Percentiles rank a stretch among this genome's conserved stretches.
phyloP scores from a whole-genome alignment of 2,329 filamentous ascomycete species.

The Penicillium decumbens region DNA sequence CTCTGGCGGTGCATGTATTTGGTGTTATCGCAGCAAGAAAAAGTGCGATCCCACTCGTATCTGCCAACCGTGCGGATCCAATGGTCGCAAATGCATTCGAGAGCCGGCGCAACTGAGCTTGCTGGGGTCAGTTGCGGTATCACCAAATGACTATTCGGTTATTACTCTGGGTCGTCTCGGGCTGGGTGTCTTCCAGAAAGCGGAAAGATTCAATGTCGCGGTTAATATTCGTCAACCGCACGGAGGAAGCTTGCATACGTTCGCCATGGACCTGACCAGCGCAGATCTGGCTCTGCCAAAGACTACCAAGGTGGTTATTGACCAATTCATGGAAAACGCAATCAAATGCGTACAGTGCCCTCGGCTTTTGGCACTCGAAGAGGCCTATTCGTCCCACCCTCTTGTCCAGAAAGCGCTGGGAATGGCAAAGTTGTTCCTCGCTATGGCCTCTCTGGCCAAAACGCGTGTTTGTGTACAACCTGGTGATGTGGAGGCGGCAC shows the following conservation, averaged over 20 bases:
- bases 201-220: slow-evolving; percentile 1
- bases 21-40: slow-evolving; percentile 29
- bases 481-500: slow-evolving; percentile 5
- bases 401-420: slow-evolving; percentile 9
- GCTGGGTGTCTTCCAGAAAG: not conserved
- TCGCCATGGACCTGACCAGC: slow-evolving; percentile 7
- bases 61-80: slow-evolving; percentile 18
- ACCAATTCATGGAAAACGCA: slow-evolving; percentile 4
- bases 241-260: not conserved
- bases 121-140: not conserved
- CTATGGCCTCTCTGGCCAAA: slow-evolving; percentile 11
- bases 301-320: not conserved
- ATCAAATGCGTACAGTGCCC: slow-evolving; percentile 4
- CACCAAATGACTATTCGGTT: not conserved
- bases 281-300: not conserved
- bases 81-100: slow-evolving; percentile 24
- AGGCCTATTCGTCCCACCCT: not conserved
- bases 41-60: slow-evolving; percentile 15
- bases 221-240: slow-evolving; percentile 14
- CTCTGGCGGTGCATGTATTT: slow-evolving; percentile 28
- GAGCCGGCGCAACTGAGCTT: slow-evolving; percentile 15
- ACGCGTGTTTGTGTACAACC: slow-evolving; percentile 10
- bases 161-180: slow-evolving; percentile 3
- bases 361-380: slow-evolving; percentile 3
- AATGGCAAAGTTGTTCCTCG: slow-evolving; percentile 17